Evolutionary conservation across 2,329 filamentous ascomycete genomes (phyloP), one percentile per base, ranked within the genome.

Genomic region (Diaporthe ampelina): DNA sequence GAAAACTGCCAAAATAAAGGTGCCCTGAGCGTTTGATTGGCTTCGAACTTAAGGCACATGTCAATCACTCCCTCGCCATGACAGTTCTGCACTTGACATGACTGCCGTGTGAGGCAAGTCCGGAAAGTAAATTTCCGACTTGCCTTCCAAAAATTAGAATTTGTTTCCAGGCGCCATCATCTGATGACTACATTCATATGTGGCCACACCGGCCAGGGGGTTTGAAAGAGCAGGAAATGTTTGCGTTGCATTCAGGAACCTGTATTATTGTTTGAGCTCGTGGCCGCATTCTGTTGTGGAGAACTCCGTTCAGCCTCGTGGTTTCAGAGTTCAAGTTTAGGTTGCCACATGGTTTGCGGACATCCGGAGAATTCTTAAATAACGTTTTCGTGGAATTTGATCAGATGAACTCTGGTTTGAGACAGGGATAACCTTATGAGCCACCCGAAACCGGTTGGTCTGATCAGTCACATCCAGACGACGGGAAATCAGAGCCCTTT

Each of bases 371-470:
- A 26, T 26, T 61, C 29, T 24, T 17, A 3, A 26, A 43, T 26
- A 26, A 8, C 4, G 13, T 43, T 43, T 10, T 11, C 19, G 15
- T 9, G 9, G 1, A 1, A 9, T 61, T 43, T 21, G 19, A 26
- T 26, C 37, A 13, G n/a, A 43, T 19, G 37, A 9, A 19, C n/a
- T 5, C n/a, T 26, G 35, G 29, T 8, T 26, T 26, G 4, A 4
- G 9, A 61, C 57, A 43, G 56, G 56, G 32, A n/a, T 37, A 58
- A 58, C 29, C 56, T 58, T 58, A 58, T 59, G 57, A 4, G 32
- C 35, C 26, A 24, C 57, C 57, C 57, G 21, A 59, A 58, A 37
- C 56, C 24, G 32, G 15, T 57, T 57, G 43, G 43, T 45, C 43
- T 17, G 43, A 45, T 26, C 48, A 26, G 13, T 11, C 2, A 6